Percentiles rank a stretch among this genome's conserved stretches.
These are phyloP conservation scores for Podospora conica DNA, from an alignment of 495 filamentous ascomycete species.

Conservation along the genomic window DNA sequence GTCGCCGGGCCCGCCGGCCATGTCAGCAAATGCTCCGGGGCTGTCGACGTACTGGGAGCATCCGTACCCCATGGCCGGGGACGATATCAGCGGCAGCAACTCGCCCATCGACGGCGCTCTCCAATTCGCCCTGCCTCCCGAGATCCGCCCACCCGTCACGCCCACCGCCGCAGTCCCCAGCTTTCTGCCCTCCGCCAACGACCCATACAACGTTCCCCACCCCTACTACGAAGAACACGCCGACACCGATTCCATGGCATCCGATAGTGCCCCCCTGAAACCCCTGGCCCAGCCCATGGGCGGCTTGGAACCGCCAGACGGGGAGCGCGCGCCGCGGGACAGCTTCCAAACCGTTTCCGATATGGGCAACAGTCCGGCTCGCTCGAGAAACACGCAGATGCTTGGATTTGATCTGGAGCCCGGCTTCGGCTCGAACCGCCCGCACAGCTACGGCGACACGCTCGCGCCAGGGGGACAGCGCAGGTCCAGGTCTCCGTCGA, in stretches of 20 bases:
- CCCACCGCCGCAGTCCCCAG: constrained; percentile 10
- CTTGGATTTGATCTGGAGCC: constrained; percentile 49
- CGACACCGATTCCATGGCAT: constrained; percentile 57
- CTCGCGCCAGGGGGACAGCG: constrained; percentile 39
- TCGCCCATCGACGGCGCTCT: constrained; percentile 44
- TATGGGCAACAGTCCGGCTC: constrained; percentile 37
- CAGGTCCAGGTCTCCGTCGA: constrained; percentile 52
- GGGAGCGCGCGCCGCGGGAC: constrained; percentile 53
- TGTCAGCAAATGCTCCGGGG: constrained; percentile 37
- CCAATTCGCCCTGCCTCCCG: constrained; percentile 45
- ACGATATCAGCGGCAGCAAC: constrained; percentile 24
- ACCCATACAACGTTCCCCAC: constrained; percentile 35
- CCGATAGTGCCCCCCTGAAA: constrained; percentile 64
- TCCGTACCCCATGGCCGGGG: constrained; percentile 26
- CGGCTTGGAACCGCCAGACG: constrained; percentile 39
- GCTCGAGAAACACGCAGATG: constrained; percentile 39
- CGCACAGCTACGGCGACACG: constrained; percentile 43
- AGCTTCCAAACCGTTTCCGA: constrained; percentile 56
- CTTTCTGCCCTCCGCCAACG: constrained; percentile 27
- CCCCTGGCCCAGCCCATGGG: constrained; percentile 60
- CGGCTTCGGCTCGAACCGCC: constrained; percentile 35
- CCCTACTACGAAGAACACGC: constrained; percentile 48
- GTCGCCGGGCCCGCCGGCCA: constrained; percentile 24
- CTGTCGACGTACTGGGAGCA: constrained; percentile 46
- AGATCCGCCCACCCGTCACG: constrained; percentile 28